A percentile compares a stretch with the other conserved stretches of the same genome.
Conservation (phyloP, 768 basidiomycete genomes). For the Tricholomella constricta region DNA sequence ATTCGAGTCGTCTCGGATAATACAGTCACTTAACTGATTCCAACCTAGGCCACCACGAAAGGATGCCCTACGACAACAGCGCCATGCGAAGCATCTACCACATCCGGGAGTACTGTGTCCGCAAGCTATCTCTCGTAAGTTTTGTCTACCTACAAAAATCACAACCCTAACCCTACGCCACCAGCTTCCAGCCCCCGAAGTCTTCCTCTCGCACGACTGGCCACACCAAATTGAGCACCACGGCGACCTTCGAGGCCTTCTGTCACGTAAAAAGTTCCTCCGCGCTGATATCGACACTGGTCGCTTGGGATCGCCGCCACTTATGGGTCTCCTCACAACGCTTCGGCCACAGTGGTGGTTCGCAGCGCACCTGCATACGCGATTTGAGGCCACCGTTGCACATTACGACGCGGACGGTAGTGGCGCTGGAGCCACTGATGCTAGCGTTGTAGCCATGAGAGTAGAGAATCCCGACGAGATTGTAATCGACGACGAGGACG, state of each 20-base stretch:
- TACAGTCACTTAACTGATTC: neutral
- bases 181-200: conserved; percentile 60
- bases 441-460: neutral
- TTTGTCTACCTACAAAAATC: neutral
- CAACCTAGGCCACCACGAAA: conserved; percentile 72
- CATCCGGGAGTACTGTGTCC: conserved; percentile 81
- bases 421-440: neutral
- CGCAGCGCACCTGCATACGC: conserved; percentile 86
- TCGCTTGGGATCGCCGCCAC: conserved; percentile 81
- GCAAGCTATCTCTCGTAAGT: conserved; percentile 72
- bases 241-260: conserved; percentile 65
- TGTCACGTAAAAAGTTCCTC: conserved; percentile 81
- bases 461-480: conserved; percentile 39
- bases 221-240: conserved; percentile 82
- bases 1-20: neutral
- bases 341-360: conserved; percentile 91
- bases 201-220: conserved; percentile 98
- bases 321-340: conserved; percentile 72
- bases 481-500: conserved; percentile 46
- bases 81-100: conserved; percentile 88
- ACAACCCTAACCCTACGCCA: conserved; percentile 14
- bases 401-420: conserved; percentile 32
- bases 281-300: conserved; percentile 65
- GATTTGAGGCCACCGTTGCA: conserved; percentile 71
- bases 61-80: conserved; percentile 72